Percentiles rank a stretch among this genome's conserved stretches.
Evolutionary conservation across 225 moss, liverwort and hornwort genomes (phyloP).

Genomic region (Pleurozium schreberi): DNA sequence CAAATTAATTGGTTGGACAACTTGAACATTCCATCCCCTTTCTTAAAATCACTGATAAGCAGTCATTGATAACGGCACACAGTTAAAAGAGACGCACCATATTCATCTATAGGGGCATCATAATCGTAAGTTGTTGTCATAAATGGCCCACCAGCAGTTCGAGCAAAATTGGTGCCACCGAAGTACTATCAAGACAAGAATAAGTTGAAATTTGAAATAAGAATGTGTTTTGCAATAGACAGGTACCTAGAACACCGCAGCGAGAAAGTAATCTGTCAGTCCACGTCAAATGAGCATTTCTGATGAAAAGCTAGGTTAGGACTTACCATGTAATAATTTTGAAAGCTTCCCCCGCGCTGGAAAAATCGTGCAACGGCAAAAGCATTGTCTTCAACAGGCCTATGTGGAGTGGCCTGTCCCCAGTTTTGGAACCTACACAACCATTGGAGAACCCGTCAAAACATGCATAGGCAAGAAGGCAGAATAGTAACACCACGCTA

Average conservation of each 20-base stretch:
- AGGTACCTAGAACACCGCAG: not conserved
- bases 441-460: not conserved
- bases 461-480: not conserved
- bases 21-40: slow-evolving; percentile 50
- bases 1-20: slow-evolving; percentile 51
- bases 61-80: not conserved
- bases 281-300: not conserved
- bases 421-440: slow-evolving; percentile 57
- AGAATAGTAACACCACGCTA: not conserved
- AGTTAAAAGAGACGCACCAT: slow-evolving; percentile 32
- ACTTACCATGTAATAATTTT: slow-evolving; percentile 90
- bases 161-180: slow-evolving; percentile 95
- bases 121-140: slow-evolving; percentile 87
- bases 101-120: slow-evolving; percentile 95
- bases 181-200: slow-evolving; percentile 54
- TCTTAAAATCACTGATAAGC: not conserved
- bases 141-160: slow-evolving; percentile 79
- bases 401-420: slow-evolving; percentile 68
- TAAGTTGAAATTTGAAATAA: not conserved
- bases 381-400: slow-evolving; percentile 90
- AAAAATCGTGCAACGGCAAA: slow-evolving; percentile 97
- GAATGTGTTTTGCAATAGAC: not conserved
- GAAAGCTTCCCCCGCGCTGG: slow-evolving; percentile 88
- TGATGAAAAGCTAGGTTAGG: not conserved
- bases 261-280: not conserved